Evolutionary conservation across 768 basidiomycete genomes (phyloP), one percentile per base, ranked within the genome.

Genomic region (Amanita exitialis): DNA sequence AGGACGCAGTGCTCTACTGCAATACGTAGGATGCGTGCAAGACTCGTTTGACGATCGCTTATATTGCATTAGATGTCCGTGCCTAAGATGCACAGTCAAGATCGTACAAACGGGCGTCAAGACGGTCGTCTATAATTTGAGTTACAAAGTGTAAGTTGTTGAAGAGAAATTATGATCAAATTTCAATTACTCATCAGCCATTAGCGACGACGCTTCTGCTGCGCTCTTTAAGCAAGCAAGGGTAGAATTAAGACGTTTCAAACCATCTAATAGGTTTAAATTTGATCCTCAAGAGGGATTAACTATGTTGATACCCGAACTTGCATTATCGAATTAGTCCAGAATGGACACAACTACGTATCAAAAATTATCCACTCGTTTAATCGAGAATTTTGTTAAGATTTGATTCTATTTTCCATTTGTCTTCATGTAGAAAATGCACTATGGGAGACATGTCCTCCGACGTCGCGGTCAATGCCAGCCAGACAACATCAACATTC

Each of bases 101-200:
- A 97, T 98, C 57, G 93, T 97, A 23, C 95, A 99, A 62, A 86
- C 83, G 18, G 95, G 94, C 0, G 86, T 98, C 16, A 83, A 78
- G 53, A 84, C 83, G 52, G 95, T 99, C 3, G 89, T 98, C 4
- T 99, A 98, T 64, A 95, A 93, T 63, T 69, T 97, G 49, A 82
- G 83, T 47, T 99, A 99, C 67, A 92, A 91, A 73, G 90, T 98
- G 96, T 90, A 57, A 59, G 87, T 74, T 13, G 43, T 39, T 25
- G 36, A 23, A 21, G 10, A 42, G 36, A 36, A 49, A 12, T 25
- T 0, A 18, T 23, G 23, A 23, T 32, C 32, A 13, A 32, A 13
- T 44, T 32, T 44, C 3, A 30, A 41, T 54, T 21, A 47, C 42
- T 21, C 16, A 42, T 49, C 28, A 47, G 3, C 48, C 55, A 12